phyloP scores from a whole-genome alignment of 2,329 filamentous ascomycete species.

The Tolypocladium endophyticum region DNA sequence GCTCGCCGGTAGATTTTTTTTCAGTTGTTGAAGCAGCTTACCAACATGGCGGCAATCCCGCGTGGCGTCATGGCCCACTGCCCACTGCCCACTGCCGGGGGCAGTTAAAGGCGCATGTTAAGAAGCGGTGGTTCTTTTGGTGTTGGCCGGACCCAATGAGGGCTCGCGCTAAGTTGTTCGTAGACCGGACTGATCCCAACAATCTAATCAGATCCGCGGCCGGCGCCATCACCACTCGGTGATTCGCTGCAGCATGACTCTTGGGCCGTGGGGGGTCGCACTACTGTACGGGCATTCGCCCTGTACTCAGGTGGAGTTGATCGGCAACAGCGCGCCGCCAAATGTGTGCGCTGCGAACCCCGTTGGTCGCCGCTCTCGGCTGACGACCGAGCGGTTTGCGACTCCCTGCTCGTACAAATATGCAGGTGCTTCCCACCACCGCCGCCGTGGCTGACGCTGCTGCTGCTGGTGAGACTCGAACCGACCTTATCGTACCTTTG shows the following conservation, averaged over 20 bases:
- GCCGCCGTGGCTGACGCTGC: neutral
- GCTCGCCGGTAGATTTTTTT: neutral
- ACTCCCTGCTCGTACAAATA: neutral
- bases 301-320: neutral
- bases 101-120: too few relatives aligned
- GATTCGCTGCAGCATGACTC: neutral
- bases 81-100: neutral
- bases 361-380: neutral
- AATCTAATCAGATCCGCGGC: constrained; percentile 1
- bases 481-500: neutral
- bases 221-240: neutral
- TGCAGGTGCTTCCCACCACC: neutral
- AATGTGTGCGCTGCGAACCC: neutral
- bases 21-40: neutral
- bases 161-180: neutral
- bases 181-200: neutral
- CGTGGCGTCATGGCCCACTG: neutral
- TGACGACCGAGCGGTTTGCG: neutral
- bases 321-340: neutral
- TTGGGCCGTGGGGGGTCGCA: neutral
- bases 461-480: neutral
- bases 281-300: neutral
- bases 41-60: neutral
- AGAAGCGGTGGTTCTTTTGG: neutral
- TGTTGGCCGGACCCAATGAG: too few relatives aligned